phyloP scores from a whole-genome alignment of 2,329 filamentous ascomycete species.

The Ampelomyces quisqualis region DNA sequence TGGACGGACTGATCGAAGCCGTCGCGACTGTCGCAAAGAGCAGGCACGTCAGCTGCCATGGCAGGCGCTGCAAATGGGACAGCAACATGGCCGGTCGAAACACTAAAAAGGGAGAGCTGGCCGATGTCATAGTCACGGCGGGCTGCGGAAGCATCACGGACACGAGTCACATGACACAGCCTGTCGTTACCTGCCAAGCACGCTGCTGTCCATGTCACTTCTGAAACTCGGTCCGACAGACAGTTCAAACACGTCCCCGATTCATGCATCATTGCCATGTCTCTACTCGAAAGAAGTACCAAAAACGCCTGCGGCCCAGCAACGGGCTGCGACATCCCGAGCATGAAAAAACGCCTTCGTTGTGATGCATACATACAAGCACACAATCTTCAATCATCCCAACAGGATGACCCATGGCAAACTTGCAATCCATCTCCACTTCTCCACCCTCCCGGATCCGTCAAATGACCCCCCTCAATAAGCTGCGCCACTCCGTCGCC shows the following conservation, averaged over 20 bases:
- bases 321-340: no score
- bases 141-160: not conserved
- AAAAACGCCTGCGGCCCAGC: no score
- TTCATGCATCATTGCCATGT: not conserved
- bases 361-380: no score
- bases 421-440: not conserved
- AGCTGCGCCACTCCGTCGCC: constrained; percentile 26
- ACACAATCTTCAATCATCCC: no score
- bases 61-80: constrained; percentile 12
- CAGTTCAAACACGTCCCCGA: constrained; percentile 2
- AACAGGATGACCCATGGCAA: not conserved
- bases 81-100: constrained; percentile 13
- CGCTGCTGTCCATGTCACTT: constrained; percentile 3
- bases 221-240: constrained; percentile 3
- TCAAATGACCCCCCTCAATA: constrained; percentile 17
- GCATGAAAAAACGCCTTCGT: constrained; percentile 3
- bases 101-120: not conserved
- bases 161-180: not conserved
- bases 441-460: not conserved
- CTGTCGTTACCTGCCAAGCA: constrained; percentile 6
- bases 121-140: not conserved
- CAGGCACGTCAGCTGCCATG: constrained; percentile 27
- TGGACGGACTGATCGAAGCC: constrained; percentile 30
- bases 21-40: constrained; percentile 21
- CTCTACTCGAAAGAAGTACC: not conserved